A percentile compares a stretch with the other conserved stretches of the same genome.
Evolutionary conservation across 2,329 filamentous ascomycete genomes (phyloP).

Genomic region (Fusarium penzigii): DNA sequence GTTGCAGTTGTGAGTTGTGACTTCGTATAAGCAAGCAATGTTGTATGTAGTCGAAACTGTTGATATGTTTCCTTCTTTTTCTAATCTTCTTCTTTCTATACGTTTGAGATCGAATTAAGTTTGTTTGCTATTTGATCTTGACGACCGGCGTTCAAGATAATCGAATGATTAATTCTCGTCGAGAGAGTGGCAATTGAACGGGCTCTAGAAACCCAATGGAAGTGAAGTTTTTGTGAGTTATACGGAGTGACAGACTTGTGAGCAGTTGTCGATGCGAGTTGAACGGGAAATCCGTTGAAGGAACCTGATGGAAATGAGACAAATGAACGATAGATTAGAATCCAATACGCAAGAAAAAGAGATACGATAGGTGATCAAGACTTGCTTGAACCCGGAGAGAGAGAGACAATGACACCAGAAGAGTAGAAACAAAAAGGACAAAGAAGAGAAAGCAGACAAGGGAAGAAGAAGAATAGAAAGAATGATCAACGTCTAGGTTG

Average conservation of each 20-base stretch:
- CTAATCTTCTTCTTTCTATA: conserved; percentile 1
- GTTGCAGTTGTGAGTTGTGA: conserved; percentile 7
- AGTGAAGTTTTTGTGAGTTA: conserved; percentile 7
- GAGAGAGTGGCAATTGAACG: conserved; percentile 22
- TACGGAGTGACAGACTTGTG: conserved; percentile 5
- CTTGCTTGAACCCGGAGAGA: conserved; percentile 6
- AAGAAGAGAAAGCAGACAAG: conserved; percentile 8
- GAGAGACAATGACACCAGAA: conserved; percentile 1
- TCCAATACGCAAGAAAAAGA: conserved; percentile 7
- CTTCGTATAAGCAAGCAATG: background rate
- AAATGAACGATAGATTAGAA: too few relatives aligned
- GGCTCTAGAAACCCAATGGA: conserved; percentile 17
- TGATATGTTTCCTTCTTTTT: background rate
- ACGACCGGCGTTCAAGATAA: conserved; percentile 27
- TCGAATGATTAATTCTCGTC: conserved; percentile 19
- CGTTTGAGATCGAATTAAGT: background rate
- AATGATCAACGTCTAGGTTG: background rate
- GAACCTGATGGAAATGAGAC: conserved; percentile 4
- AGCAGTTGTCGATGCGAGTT: conserved; percentile 15
- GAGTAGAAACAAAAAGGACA: background rate
- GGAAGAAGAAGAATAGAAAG: conserved; percentile 1
- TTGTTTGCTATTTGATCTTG: conserved; percentile 12
- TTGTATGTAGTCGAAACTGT: background rate
- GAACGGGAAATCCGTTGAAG: conserved; percentile 11
- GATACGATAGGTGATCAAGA: conserved; percentile 1